Percentiles rank a stretch among this genome's conserved stretches.
These are phyloP conservation scores for Diaporthe batatas DNA, from an alignment of 2,329 filamentous ascomycete genomes.

Conservation along the genomic window DNA sequence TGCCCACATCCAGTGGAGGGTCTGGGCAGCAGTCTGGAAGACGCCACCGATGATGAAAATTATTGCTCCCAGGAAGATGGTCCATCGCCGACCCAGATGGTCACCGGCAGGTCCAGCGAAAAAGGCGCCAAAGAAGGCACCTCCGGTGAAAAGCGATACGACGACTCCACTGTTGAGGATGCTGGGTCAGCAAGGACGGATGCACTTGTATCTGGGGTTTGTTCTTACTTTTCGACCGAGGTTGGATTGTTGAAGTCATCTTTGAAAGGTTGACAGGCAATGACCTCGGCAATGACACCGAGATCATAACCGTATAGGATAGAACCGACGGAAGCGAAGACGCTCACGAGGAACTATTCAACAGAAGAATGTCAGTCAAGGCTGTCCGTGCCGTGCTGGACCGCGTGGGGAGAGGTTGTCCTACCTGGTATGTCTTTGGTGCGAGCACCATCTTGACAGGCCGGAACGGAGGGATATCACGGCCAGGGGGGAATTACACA, in stretches of 20 bases:
- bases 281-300: conserved; percentile 65
- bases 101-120: conserved; percentile 75
- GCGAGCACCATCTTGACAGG: conserved; percentile 42
- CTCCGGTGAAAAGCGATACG: conserved; percentile 83
- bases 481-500: not conserved
- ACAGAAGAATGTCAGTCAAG: conserved; percentile 38
- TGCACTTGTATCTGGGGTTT: not conserved
- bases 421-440: conserved; percentile 44
- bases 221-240: conserved; percentile 53
- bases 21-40: conserved; percentile 77
- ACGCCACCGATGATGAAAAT: conserved; percentile 80
- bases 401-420: not conserved
- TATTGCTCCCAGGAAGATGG: conserved; percentile 78
- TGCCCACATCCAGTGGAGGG: conserved; percentile 73
- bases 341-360: conserved; percentile 62
- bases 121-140: conserved; percentile 78
- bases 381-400: not conserved
- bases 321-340: conserved; percentile 69
- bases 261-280: conserved; percentile 57
- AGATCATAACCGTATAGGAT: conserved; percentile 69
- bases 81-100: conserved; percentile 75
- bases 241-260: conserved; percentile 47
- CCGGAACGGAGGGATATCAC: conserved; percentile 2
- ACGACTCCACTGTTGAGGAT: conserved; percentile 69
- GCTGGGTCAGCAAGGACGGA: not conserved